Conservation (phyloP, 495 filamentous ascomycete genomes). For the Symbiotaphrina buchneri region DNA sequence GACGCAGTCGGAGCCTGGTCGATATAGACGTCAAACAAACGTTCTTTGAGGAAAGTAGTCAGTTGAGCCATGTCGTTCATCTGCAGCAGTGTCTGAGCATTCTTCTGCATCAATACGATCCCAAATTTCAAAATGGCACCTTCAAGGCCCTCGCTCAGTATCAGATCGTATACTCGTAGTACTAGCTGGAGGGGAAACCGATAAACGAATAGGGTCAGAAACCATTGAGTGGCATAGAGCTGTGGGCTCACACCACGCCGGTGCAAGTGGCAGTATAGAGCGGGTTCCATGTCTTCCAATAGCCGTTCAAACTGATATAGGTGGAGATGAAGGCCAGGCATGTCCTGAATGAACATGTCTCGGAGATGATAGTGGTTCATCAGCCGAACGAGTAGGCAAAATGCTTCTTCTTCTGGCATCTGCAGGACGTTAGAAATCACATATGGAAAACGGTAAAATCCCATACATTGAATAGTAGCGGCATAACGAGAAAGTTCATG, state of each 20-base stretch:
- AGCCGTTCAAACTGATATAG: constrained; percentile 90
- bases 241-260: constrained; percentile 73
- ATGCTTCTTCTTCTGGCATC: constrained; percentile 97
- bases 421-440: constrained; percentile 11
- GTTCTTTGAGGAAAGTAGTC: constrained; percentile 78
- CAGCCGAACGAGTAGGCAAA: constrained; percentile 72
- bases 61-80: constrained; percentile 82
- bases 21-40: constrained; percentile 89
- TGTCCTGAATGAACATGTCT: constrained; percentile 85
- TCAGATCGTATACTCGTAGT: constrained; percentile 87
- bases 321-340: constrained; percentile 85
- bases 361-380: constrained; percentile 95
- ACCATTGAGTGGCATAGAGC: constrained; percentile 97
- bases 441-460: neutral
- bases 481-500: constrained; percentile 97
- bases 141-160: constrained; percentile 84
- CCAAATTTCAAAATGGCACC: constrained; percentile 82
- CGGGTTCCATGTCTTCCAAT: constrained; percentile 83
- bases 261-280: constrained; percentile 83
- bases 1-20: constrained; percentile 72
- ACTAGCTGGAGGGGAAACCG: constrained; percentile 93
- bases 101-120: constrained; percentile 88
- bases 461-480: constrained; percentile 83
- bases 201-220: constrained; percentile 96
- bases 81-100: constrained; percentile 47